Evolutionary conservation across 2,329 filamentous ascomycete species (phyloP).

Genomic region (Exophiala alcalophila): DNA sequence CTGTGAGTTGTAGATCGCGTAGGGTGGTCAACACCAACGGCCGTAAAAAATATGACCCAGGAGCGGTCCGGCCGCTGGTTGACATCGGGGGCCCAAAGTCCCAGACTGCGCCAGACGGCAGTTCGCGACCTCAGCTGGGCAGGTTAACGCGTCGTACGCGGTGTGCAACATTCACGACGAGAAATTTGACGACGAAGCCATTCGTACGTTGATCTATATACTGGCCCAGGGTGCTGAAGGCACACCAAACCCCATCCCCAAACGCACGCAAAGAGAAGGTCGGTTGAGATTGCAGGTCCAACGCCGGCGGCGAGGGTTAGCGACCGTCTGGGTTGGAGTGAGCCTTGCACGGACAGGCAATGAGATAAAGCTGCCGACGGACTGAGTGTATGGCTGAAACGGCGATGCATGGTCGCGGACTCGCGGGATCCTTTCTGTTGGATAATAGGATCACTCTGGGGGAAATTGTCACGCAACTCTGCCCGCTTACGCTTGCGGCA

Average conservation of each 20-base stretch:
- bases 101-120: constrained; percentile 44
- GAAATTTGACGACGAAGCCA: constrained; percentile 50
- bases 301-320: constrained; percentile 1
- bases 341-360: constrained; percentile 1
- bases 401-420: not conserved
- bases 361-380: too few species aligned
- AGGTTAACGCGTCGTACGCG: constrained; percentile 52
- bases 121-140: constrained; percentile 50
- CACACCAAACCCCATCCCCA: constrained; percentile 48
- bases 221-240: constrained; percentile 54
- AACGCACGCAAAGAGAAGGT: constrained; percentile 58
- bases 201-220: constrained; percentile 51
- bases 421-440: too few species aligned
- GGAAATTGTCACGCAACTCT: too few species aligned
- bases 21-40: constrained; percentile 39
- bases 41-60: constrained; percentile 60
- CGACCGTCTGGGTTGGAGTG: constrained; percentile 10
- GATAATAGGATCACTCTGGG: too few species aligned
- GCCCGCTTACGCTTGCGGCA: too few species aligned
- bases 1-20: too few species aligned
- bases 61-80: constrained; percentile 44
- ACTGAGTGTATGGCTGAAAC: not conserved
- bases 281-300: constrained; percentile 33
- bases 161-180: constrained; percentile 47
- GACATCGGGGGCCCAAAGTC: constrained; percentile 64